A percentile compares a stretch with the other conserved stretches of the same genome.
Conservation (phyloP, 2,329 filamentous ascomycete species). For the Colletotrichum phormii region DNA sequence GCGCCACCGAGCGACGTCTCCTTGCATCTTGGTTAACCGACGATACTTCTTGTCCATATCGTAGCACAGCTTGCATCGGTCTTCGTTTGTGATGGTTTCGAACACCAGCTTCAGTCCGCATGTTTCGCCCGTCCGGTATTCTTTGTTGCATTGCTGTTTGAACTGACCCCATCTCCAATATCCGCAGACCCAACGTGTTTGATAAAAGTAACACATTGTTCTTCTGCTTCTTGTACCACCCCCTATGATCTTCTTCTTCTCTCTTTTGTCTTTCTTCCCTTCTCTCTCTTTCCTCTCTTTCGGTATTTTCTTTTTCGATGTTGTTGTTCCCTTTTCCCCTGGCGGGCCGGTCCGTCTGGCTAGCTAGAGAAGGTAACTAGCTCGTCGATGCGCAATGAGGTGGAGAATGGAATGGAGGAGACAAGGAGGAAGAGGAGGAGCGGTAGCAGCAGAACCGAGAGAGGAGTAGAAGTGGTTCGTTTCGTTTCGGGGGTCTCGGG, state of each 20-base stretch:
- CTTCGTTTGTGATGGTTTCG: conserved; percentile 71
- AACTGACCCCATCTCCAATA: conserved; percentile 97
- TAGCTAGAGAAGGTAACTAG: conserved; percentile 21
- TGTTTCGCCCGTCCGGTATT: conserved; percentile 95
- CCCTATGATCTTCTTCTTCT: neutral
- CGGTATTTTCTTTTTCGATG: neutral
- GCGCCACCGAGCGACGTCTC: conserved; percentile 82
- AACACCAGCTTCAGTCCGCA: conserved; percentile 94
- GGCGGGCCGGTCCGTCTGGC: conserved; percentile 31
- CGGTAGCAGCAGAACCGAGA: conserved; percentile 17
- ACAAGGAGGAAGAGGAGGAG: conserved; percentile 14
- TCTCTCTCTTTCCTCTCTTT: neutral
- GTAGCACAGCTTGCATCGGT: conserved; percentile 86
- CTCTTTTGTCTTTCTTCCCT: neutral
- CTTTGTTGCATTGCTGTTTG: conserved; percentile 90
- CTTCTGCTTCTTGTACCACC: conserved; percentile 41
- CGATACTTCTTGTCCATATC: conserved; percentile 89
- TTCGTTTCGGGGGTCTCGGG: conserved; percentile 24
- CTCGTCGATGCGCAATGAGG: conserved; percentile 16
- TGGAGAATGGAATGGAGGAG: conserved; percentile 31
- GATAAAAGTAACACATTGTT: conserved; percentile 94
- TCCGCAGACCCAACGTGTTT: conserved; percentile 85
- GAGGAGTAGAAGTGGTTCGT: conserved; percentile 35
- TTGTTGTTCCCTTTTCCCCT: neutral
- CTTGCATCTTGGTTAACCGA: conserved; percentile 78